Base-by-base conservation (phyloP, 2,329 filamentous ascomycete genomes). In the Paecilomyces dactylethromorphus region DNA sequence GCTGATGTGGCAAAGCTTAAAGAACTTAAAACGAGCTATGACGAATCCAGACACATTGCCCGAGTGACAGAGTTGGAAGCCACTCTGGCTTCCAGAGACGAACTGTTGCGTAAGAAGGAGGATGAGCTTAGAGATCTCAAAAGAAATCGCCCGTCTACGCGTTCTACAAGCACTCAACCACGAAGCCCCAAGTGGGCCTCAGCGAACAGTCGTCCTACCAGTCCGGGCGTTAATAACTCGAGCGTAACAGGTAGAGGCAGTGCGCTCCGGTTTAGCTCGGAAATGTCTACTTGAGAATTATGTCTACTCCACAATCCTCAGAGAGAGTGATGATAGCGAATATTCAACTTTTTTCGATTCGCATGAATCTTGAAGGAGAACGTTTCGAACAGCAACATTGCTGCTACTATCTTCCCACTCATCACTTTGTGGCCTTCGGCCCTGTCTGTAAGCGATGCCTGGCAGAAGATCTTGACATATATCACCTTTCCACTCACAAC, bases 111-210 rank as follows among this genome's bases (percentile, higher is more conserved):
- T 52, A 72, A 67, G 55, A 75, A 78, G 54, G 76, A 79, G 56
- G 78, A 79, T 15, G 78, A 80, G 59, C 65, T 79, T 50, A 73
- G 74, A 12, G 73, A 74, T 18, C 68, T 79, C 56, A 76, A 74
- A 60, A 78, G 75, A 58, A 77, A 77, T 56, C 73, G 75, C 0
- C 75, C 75, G 2, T 72, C 73, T 1, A 78, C 75, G 35, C 69
- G 75, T 18, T 74, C 75, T 2, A 77, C 75, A 0, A 78, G 75
- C 57, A 74, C 73, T 15, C 74, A 76, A 57, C 75, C 75, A 8
- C 69, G 75, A 56, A 78, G 75, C 51, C 75, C 75, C 4, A 77
- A 76, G 55, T 72, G 69, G 67, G 67, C 65, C 12, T 62, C 66
- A 21, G 61, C 62, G 7, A 65, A 64, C 39, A 77, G 75, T 58